Conservation (phyloP, 2,329 filamentous ascomycete species). For the Colletotrichum salicis region DNA sequence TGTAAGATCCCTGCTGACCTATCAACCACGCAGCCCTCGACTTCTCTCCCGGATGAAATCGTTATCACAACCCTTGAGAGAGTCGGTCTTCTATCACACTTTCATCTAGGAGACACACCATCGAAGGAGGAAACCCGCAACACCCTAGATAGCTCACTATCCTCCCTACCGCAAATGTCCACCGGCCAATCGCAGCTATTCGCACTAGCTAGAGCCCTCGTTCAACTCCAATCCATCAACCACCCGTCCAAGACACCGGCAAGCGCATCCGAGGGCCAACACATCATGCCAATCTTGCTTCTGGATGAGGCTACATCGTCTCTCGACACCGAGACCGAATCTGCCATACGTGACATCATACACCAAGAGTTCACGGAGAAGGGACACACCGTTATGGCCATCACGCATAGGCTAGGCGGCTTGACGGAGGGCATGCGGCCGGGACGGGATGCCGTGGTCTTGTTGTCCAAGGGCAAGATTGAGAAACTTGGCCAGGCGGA, state of each 20-base stretch:
- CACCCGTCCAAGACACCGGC: neutral
- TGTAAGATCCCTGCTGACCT: neutral
- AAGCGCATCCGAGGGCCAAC: neutral
- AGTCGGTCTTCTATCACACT: neutral
- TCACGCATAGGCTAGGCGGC: neutral
- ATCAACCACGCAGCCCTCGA: neutral
- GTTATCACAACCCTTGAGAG: neutral
- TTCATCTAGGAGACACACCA: neutral
- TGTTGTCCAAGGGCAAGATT: neutral
- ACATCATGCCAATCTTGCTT: constrained; percentile 56
- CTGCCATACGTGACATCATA: neutral
- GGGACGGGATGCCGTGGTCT: neutral
- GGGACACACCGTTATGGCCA: neutral
- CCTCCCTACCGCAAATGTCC: constrained; percentile 20
- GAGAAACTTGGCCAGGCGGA: neutral
- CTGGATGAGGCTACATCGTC: constrained; percentile 71
- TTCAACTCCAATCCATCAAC: neutral
- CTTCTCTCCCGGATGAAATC: neutral
- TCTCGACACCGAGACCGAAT: constrained; percentile 67
- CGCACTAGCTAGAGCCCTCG: constrained; percentile 12
- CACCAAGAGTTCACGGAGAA: neutral
- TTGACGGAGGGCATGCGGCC: neutral
- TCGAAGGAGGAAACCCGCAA: neutral
- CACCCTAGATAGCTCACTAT: neutral
- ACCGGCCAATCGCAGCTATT: constrained; percentile 13